phyloP scores from a whole-genome alignment of 139 green algal species.

The Cymbomonas tetramitiformis region DNA sequence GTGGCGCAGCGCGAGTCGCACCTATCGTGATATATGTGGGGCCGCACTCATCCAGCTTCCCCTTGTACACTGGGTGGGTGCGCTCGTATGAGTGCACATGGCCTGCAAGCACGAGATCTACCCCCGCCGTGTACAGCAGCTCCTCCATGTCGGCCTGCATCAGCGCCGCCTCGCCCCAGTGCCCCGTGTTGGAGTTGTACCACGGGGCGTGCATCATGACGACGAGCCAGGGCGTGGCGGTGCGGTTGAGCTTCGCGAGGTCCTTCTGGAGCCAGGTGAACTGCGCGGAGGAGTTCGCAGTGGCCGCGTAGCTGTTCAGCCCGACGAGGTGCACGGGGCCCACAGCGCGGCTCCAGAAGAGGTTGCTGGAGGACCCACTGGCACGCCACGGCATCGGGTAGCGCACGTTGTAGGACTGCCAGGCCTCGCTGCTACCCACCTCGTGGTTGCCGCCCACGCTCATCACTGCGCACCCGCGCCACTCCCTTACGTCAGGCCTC shows the following conservation, averaged over 20 bases:
- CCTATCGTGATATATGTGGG: constrained; percentile 49
- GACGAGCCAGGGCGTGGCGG: constrained; percentile 57
- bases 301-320: constrained; percentile 41
- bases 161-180: constrained; percentile 45
- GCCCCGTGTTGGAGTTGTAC: constrained; percentile 55
- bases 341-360: constrained; percentile 55
- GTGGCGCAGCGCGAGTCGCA: too few relatives aligned
- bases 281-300: constrained; percentile 28
- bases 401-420: constrained; percentile 24
- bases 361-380: constrained; percentile 21
- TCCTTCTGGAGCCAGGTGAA: constrained; percentile 52
- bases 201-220: constrained; percentile 57
- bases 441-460: constrained; percentile 60
- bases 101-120: constrained; percentile 53
- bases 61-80: constrained; percentile 27
- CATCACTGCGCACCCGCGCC: too few relatives aligned
- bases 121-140: constrained; percentile 41
- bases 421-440: constrained; percentile 23
- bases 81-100: constrained; percentile 66
- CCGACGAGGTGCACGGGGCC: constrained; percentile 45
- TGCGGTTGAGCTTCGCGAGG: constrained; percentile 44
- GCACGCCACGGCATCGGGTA: constrained; percentile 26
- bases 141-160: constrained; percentile 44
- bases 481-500: too few relatives aligned
- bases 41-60: constrained; percentile 29